Evolutionary conservation across 2,329 filamentous ascomycete genomes (phyloP).

Genomic region (Tolypocladium paradoxum): DNA sequence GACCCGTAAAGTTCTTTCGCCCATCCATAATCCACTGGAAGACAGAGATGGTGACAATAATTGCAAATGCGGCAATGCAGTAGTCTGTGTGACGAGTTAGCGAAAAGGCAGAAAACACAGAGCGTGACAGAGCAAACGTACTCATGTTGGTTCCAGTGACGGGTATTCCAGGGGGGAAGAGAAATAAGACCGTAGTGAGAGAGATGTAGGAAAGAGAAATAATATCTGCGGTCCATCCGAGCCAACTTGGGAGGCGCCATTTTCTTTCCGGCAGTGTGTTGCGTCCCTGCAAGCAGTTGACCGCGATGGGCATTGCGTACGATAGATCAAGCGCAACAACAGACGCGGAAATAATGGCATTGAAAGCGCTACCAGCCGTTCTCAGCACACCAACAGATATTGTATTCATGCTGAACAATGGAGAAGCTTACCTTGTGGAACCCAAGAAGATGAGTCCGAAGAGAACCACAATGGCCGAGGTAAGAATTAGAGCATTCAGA

Average conservation of each 20-base stretch:
- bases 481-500: slow-evolving; percentile 54
- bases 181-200: slow-evolving; percentile 59
- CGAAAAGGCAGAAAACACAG: too few species aligned
- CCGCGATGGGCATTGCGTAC: slow-evolving; percentile 62
- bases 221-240: slow-evolving; percentile 25
- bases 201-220: slow-evolving; percentile 50
- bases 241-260: slow-evolving; percentile 21
- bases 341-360: slow-evolving; percentile 58
- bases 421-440: slow-evolving; percentile 26
- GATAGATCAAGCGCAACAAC: slow-evolving; percentile 63
- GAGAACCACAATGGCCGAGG: slow-evolving; percentile 48
- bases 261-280: slow-evolving; percentile 46
- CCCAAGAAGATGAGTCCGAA: slow-evolving; percentile 63
- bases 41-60: slow-evolving; percentile 30
- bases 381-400: not conserved
- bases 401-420: not conserved
- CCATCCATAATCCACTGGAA: slow-evolving; percentile 35
- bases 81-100: slow-evolving; percentile 20
- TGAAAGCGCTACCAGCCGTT: slow-evolving; percentile 44
- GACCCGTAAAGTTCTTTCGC: slow-evolving; percentile 30
- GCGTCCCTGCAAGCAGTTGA: slow-evolving; percentile 56
- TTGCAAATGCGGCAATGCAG: slow-evolving; percentile 33
- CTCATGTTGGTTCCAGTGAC: slow-evolving; percentile 59
- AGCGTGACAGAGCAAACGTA: not conserved
- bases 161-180: slow-evolving; percentile 57